Percentiles rank a stretch among this genome's conserved stretches.
phyloP scores from a whole-genome alignment of 768 basidiomycete genomes.

The Xerocomellus intermedius region DNA sequence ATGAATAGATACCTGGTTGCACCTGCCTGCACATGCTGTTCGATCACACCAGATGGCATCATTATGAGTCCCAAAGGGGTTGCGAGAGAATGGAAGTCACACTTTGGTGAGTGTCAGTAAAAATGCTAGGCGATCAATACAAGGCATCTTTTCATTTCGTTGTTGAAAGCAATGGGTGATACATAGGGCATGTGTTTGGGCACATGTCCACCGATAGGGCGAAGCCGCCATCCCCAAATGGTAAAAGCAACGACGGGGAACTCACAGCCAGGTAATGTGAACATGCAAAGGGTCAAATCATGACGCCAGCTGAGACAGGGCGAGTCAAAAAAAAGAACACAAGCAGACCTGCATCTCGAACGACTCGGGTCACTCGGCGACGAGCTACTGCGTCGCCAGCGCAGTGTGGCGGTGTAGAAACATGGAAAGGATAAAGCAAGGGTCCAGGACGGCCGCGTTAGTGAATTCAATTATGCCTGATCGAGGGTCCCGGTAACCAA shows the following conservation, averaged over 20 bases:
- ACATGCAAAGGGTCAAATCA: constrained; percentile 5
- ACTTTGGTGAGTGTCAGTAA: constrained; percentile 6
- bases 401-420: background rate
- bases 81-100: constrained; percentile 26
- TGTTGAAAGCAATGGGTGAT: constrained; percentile 6
- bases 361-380: background rate
- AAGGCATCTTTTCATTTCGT: constrained; percentile 25
- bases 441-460: too few relatives aligned
- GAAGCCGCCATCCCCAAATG: constrained; percentile 15
- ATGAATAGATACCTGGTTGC: constrained; percentile 10
- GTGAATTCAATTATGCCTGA: constrained; percentile 1
- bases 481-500: constrained; percentile 7
- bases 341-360: background rate
- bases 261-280: constrained; percentile 7
- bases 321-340: background rate
- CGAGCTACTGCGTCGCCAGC: background rate
- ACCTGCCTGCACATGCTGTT: constrained; percentile 15
- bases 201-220: constrained; percentile 13
- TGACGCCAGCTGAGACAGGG: background rate
- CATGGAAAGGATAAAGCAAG: background rate
- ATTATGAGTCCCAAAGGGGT: constrained; percentile 16
- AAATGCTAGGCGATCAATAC: constrained; percentile 22
- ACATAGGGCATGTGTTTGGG: constrained; percentile 17
- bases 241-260: constrained; percentile 23
- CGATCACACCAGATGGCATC: constrained; percentile 23